Evolutionary conservation across 495 filamentous ascomycete species (phyloP).

Genomic region (Talaromyces trachyspermus): DNA sequence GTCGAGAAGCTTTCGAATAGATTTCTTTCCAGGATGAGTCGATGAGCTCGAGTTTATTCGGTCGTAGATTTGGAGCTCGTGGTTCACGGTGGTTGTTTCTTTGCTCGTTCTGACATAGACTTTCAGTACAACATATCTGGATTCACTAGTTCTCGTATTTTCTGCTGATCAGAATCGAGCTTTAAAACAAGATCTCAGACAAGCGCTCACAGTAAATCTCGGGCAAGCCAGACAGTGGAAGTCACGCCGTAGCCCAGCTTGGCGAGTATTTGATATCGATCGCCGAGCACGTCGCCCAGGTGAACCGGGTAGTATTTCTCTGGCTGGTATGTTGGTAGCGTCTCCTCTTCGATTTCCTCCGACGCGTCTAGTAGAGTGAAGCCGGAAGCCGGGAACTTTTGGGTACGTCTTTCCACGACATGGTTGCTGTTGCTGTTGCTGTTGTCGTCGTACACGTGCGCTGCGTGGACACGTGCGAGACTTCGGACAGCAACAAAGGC

Average conservation of each 20-base stretch:
- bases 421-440: no score
- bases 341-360: slow-evolving; percentile 29
- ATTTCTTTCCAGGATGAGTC: slow-evolving; percentile 12
- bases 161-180: not conserved
- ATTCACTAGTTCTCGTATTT: not conserved
- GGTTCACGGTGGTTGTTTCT: not conserved
- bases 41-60: slow-evolving; percentile 11
- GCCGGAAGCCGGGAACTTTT: not conserved
- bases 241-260: slow-evolving; percentile 43
- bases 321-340: slow-evolving; percentile 28
- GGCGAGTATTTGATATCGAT: slow-evolving; percentile 35
- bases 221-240: slow-evolving; percentile 45
- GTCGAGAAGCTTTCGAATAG: slow-evolving; percentile 17
- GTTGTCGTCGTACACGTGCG: no score
- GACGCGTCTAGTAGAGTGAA: not conserved
- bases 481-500: no score
- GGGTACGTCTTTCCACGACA: no score
- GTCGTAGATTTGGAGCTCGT: slow-evolving; percentile 13
- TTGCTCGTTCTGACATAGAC: not conserved
- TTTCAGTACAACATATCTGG: not conserved
- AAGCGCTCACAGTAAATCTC: slow-evolving; percentile 24
- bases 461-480: no score
- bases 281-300: slow-evolving; percentile 31
- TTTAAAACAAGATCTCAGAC: not conserved
- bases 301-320: slow-evolving; percentile 34